Evolutionary conservation across 2,329 filamentous ascomycete genomes (phyloP).

Genomic region (Ceratocystis variospora): DNA sequence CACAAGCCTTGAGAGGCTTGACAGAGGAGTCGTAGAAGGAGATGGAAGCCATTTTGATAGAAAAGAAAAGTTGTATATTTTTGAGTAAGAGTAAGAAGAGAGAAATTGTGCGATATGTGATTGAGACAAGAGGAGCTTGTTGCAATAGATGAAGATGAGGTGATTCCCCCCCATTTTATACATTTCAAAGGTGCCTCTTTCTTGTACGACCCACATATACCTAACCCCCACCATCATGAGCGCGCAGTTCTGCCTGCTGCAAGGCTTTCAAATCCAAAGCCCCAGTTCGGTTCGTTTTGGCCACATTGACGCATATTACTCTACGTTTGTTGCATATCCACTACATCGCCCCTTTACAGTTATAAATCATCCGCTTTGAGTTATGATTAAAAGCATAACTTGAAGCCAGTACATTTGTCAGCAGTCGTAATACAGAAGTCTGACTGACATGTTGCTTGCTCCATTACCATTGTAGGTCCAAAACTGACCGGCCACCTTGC

Average conservation of each 20-base stretch:
- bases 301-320: too few species aligned
- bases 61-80: background rate
- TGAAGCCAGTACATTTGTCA: background rate
- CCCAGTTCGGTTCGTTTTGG: too few species aligned
- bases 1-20: background rate
- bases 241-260: too few species aligned
- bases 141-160: background rate
- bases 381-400: background rate
- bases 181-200: background rate
- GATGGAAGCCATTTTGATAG: constrained; percentile 15
- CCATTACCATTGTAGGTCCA: too few species aligned
- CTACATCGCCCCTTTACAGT: too few species aligned
- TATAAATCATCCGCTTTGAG: too few species aligned
- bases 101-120: background rate
- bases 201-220: background rate
- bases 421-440: background rate
- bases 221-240: too few species aligned
- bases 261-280: too few species aligned
- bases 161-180: background rate
- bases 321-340: too few species aligned
- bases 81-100: background rate
- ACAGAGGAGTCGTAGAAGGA: constrained; percentile 12
- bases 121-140: background rate
- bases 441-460: background rate
- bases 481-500: too few species aligned